Percentiles rank a stretch among this genome's conserved stretches.
phyloP scores from a whole-genome alignment of 768 basidiomycete genomes.

The Boletus rubroflammeus region DNA sequence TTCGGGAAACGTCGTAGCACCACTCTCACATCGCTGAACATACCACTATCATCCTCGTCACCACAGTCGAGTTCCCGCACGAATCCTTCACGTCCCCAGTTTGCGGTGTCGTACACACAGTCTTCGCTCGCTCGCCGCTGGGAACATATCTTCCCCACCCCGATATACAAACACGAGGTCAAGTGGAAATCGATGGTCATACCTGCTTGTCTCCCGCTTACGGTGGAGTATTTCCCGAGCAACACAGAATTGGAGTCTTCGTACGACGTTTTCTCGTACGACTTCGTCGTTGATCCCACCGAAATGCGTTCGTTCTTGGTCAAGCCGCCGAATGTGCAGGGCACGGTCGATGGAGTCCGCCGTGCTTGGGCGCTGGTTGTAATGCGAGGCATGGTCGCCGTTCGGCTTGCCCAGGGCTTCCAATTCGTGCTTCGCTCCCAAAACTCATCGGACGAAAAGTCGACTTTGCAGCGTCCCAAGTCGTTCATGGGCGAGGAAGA shows the following conservation, averaged over 20 bases:
- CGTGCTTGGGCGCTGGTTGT: conserved; percentile 73
- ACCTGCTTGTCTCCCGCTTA: conserved; percentile 85
- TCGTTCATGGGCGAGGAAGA: conserved; percentile 58
- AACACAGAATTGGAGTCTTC: conserved; percentile 68
- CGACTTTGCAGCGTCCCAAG: conserved; percentile 45
- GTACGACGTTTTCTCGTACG: conserved; percentile 83
- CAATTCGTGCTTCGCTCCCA: conserved; percentile 74
- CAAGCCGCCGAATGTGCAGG: conserved; percentile 50
- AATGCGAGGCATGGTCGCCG: conserved; percentile 92
- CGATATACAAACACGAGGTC: conserved; percentile 75
- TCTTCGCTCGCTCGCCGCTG: conserved; percentile 81
- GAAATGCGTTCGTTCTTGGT: conserved; percentile 89
- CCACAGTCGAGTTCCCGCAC: conserved; percentile 37
- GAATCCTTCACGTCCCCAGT: conserved; percentile 67
- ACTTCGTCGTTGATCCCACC: conserved; percentile 78
- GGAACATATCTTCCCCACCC: conserved; percentile 80
- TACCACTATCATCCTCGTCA: conserved; percentile 49
- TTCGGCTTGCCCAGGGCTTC: conserved; percentile 90
- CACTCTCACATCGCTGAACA: conserved; percentile 34
- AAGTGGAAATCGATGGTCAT: conserved; percentile 90
- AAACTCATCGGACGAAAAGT: conserved; percentile 31
- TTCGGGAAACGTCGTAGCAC: conserved; percentile 53
- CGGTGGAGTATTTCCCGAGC: conserved; percentile 84
- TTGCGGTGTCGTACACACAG: conserved; percentile 56
- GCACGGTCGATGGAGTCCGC: conserved; percentile 53